A percentile compares a stretch with the other conserved stretches of the same genome.
These are phyloP conservation scores for Cryptococcus floricola DNA, from an alignment of 1,284 basidiomycete genomes.

Conservation along the genomic window DNA sequence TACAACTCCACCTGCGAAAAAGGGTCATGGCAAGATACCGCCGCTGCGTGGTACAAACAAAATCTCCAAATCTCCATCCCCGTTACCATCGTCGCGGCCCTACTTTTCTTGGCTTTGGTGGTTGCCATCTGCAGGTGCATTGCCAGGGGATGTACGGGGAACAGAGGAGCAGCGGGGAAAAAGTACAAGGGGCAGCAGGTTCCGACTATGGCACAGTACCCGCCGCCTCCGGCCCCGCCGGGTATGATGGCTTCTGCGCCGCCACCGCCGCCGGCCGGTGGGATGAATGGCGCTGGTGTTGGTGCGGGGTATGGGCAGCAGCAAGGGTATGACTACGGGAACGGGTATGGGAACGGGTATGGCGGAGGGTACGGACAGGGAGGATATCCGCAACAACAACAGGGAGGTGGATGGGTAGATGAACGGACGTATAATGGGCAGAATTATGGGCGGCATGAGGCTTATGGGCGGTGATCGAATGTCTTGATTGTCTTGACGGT, in stretches of 20 bases:
- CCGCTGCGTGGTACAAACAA: constrained; percentile 64
- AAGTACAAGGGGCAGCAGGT: not conserved
- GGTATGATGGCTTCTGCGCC: not conserved
- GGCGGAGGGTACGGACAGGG: constrained; percentile 3
- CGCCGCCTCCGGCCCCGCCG: not conserved
- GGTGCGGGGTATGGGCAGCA: constrained; percentile 7
- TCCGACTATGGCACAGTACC: not conserved
- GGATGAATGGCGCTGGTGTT: not conserved
- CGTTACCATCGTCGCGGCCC: constrained; percentile 66
- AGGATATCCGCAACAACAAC: not conserved
- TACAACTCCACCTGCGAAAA: constrained; percentile 61
- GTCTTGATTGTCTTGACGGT: not conserved
- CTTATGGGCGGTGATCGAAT: constrained; percentile 18
- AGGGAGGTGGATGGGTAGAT: constrained; percentile 34
- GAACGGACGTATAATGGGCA: constrained; percentile 39
- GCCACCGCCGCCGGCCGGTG: not conserved
- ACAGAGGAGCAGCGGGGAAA: not conserved
- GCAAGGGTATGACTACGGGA: not conserved
- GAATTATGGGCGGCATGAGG: constrained; percentile 29
- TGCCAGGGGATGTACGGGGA: constrained; percentile 22
- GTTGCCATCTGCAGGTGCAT: constrained; percentile 38
- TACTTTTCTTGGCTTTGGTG: constrained; percentile 54
- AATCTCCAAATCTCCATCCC: constrained; percentile 79
- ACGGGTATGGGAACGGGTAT: not conserved
- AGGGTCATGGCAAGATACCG: constrained; percentile 62